phyloP scores from a whole-genome alignment of 1,284 basidiomycete genomes.

The Pseudozyma sp. region DNA sequence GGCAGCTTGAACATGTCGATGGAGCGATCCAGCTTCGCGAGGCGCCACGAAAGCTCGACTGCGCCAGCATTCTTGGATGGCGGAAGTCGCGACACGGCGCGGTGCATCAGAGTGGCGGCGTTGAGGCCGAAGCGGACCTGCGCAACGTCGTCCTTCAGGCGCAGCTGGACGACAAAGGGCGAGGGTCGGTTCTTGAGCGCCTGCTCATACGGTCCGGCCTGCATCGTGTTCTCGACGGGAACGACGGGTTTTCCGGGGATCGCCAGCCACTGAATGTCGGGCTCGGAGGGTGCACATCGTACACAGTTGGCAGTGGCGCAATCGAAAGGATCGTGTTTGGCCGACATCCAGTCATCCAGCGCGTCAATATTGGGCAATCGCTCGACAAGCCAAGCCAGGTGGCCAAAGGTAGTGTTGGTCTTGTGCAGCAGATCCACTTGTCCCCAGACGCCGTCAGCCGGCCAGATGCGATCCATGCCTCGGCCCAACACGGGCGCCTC shows the following conservation, averaged over 20 bases:
- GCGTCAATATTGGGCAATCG: slow-evolving; percentile 42
- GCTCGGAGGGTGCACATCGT: slow-evolving; percentile 82
- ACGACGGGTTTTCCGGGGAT: slow-evolving; percentile 41
- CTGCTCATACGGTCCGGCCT: slow-evolving; percentile 69
- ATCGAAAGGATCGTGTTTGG: slow-evolving; percentile 30
- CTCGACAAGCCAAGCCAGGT: slow-evolving; percentile 59
- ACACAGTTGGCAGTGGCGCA: slow-evolving; percentile 71
- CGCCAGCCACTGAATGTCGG: slow-evolving; percentile 78
- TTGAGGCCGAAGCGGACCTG: slow-evolving; percentile 87
- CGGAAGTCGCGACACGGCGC: slow-evolving; percentile 84
- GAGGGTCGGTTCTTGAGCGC: slow-evolving; percentile 86
- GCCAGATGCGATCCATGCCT: slow-evolving; percentile 52
- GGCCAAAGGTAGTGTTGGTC: slow-evolving; percentile 51
- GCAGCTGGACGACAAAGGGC: slow-evolving; percentile 88
- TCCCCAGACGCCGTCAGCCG: slow-evolving; percentile 45
- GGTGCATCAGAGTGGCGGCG: slow-evolving; percentile 85
- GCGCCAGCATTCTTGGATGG: slow-evolving; percentile 63
- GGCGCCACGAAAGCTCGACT: slow-evolving; percentile 77
- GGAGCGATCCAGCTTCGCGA: slow-evolving; percentile 81
- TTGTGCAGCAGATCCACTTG: slow-evolving; percentile 58
- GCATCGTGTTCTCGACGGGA: slow-evolving; percentile 56
- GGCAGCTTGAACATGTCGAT: slow-evolving; percentile 69
- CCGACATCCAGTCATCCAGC: slow-evolving; percentile 48
- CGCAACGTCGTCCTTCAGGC: slow-evolving; percentile 76
- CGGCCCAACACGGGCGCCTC: slow-evolving; percentile 33